Conservation (phyloP, 768 basidiomycete species). For the Termitomyces sp. region DNA sequence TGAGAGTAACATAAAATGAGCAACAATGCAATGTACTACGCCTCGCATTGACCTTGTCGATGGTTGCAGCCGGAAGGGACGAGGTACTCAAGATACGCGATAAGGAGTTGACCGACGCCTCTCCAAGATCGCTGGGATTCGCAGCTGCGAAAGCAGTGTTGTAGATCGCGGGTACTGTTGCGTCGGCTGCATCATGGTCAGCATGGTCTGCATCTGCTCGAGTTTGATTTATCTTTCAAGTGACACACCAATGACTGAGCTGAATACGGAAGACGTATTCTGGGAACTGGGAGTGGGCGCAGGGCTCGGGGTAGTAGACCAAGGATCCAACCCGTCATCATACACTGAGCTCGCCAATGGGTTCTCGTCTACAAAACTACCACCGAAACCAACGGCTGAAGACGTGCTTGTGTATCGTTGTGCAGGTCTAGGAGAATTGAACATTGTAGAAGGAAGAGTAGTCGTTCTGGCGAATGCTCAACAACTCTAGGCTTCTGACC, state of each 20-base stretch:
- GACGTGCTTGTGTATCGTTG: slow-evolving; percentile 60
- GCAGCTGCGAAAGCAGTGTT: slow-evolving; percentile 66
- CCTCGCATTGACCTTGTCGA: slow-evolving; percentile 62
- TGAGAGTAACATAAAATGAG: slow-evolving; percentile 21
- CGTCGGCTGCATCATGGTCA: slow-evolving; percentile 58
- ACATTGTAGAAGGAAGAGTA: slow-evolving; percentile 44
- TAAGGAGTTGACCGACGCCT: slow-evolving; percentile 77
- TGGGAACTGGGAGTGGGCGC: slow-evolving; percentile 56
- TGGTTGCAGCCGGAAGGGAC: slow-evolving; percentile 69
- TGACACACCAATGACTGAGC: slow-evolving; percentile 60
- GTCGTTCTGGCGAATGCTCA: background rate
- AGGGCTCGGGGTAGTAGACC: slow-evolving; percentile 72
- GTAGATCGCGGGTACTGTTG: slow-evolving; percentile 76
- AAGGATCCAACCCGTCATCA: slow-evolving; percentile 77
- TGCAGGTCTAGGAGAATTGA: slow-evolving; percentile 75
- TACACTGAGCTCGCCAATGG: slow-evolving; percentile 70
- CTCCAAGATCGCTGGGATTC: slow-evolving; percentile 65
- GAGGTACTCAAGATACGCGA: slow-evolving; percentile 79
- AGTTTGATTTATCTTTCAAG: background rate
- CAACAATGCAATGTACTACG: background rate
- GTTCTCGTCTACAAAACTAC: slow-evolving; percentile 72
- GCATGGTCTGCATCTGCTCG: slow-evolving; percentile 5
- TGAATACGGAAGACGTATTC: slow-evolving; percentile 48
- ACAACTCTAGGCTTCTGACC: background rate
- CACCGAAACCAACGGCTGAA: slow-evolving; percentile 49